These are phyloP conservation scores for Leishmania braziliensis DNA, from an alignment of 208 protist genomes.

Conservation along the genomic window DNA sequence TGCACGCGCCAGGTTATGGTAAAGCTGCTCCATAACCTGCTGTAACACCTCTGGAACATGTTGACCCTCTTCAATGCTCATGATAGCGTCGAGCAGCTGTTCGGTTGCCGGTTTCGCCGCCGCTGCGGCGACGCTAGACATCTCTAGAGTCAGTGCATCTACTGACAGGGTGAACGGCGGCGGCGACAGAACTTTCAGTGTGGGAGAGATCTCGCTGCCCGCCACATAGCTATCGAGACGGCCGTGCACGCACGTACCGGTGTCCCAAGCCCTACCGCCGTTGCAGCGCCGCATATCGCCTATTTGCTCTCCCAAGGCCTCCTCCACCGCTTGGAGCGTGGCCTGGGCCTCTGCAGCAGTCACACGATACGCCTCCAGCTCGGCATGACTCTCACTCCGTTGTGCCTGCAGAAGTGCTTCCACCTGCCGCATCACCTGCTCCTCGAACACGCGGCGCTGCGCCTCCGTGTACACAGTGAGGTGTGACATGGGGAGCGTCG, in stretches of 20 bases:
- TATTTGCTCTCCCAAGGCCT: conserved; percentile 14
- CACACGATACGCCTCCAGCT: conserved; percentile 28
- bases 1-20: conserved; percentile 13
- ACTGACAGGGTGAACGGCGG: background rate
- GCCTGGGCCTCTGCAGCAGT: conserved; percentile 25
- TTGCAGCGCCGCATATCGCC: background rate
- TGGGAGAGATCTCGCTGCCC: no score
- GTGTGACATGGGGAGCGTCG: background rate
- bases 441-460: conserved; percentile 29
- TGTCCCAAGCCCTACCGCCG: background rate
- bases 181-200: background rate
- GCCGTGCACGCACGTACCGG: background rate
- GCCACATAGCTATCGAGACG: background rate
- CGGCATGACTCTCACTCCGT: conserved; percentile 21
- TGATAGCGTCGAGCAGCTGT: conserved; percentile 24
- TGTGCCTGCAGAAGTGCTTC: conserved; percentile 29
- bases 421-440: conserved; percentile 26
- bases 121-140: conserved; percentile 17
- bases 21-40: conserved; percentile 14
- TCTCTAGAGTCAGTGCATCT: conserved; percentile 10
- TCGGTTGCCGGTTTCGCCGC: conserved; percentile 2
- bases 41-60: conserved; percentile 18
- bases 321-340: conserved; percentile 19
- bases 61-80: conserved; percentile 25
- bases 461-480: conserved; percentile 11